phyloP scores from a whole-genome alignment of 768 basidiomycete species.

The Russula foetens region DNA sequence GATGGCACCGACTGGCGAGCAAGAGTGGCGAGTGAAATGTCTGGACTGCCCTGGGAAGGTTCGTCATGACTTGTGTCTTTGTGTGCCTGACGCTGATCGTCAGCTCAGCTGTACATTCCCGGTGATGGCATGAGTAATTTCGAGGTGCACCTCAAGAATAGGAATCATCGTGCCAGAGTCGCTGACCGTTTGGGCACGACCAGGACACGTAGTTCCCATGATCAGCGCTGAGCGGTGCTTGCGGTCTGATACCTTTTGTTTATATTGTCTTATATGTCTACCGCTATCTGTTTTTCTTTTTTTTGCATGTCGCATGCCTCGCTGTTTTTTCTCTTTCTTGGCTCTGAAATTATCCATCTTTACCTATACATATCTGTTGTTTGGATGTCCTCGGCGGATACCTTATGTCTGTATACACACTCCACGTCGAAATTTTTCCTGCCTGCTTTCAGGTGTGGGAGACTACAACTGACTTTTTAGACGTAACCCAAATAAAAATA shows the following conservation, averaged over 20 bases:
- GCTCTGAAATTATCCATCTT: constrained; percentile 17
- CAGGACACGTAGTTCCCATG: constrained; percentile 13
- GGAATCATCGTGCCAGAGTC: constrained; percentile 69
- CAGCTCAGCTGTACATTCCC: constrained; percentile 14
- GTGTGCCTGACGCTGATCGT: constrained; percentile 1
- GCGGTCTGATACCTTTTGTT: constrained; percentile 9
- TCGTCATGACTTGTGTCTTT: constrained; percentile 17
- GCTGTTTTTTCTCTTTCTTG: constrained; percentile 9
- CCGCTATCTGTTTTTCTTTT: constrained; percentile 19
- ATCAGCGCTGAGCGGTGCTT: constrained; percentile 9
- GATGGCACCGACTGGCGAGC: constrained; percentile 40
- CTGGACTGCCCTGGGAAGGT: constrained; percentile 92
- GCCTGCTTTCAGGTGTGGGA: not conserved
- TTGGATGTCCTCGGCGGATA: constrained; percentile 17
- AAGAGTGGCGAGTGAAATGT: constrained; percentile 90
- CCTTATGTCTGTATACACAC: constrained; percentile 18
- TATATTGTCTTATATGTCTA: constrained; percentile 19
- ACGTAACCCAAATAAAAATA: constrained; percentile 8
- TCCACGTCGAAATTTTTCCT: constrained; percentile 1
- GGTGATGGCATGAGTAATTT: constrained; percentile 54
- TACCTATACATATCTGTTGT: constrained; percentile 19
- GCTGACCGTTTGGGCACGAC: constrained; percentile 39
- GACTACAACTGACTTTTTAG: not conserved
- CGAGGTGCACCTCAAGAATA: constrained; percentile 86
- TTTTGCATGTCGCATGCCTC: constrained; percentile 12